These are phyloP conservation scores for Potentilla sterilis DNA, from an alignment of 306 rosid species.

Conservation along the genomic window DNA sequence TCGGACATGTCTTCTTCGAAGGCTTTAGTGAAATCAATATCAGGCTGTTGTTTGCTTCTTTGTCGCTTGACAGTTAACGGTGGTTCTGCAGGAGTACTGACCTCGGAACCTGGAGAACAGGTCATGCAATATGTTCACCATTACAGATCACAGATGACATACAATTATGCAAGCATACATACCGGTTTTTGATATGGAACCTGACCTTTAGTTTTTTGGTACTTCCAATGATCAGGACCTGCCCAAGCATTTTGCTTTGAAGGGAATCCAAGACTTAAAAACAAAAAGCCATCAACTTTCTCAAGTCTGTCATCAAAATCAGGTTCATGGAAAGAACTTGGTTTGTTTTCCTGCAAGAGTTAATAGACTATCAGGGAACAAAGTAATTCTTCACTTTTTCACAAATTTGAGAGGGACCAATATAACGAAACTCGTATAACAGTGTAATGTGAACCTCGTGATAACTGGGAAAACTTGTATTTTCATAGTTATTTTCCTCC, in stretches of 20 bases:
- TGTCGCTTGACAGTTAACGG: constrained; percentile 42
- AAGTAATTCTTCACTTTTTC: constrained; percentile 16
- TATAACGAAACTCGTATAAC: background rate
- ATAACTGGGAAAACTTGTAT: constrained; percentile 55
- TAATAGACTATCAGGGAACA: constrained; percentile 18
- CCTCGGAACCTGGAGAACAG: constrained; percentile 49
- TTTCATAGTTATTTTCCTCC: constrained; percentile 48
- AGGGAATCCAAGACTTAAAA: constrained; percentile 69
- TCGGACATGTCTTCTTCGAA: constrained; percentile 51
- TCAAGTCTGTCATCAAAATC: constrained; percentile 59
- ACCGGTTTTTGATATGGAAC: background rate
- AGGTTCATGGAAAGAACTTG: constrained; percentile 41
- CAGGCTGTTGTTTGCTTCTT: constrained; percentile 56
- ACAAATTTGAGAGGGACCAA: background rate
- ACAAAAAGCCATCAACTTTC: constrained; percentile 64
- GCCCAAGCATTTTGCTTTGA: constrained; percentile 92
- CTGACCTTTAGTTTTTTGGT: constrained; percentile 68
- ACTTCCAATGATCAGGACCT: constrained; percentile 98
- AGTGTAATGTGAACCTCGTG: constrained; percentile 52
- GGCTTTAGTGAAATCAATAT: constrained; percentile 62
- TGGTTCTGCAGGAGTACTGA: constrained; percentile 45
- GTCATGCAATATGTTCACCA: constrained; percentile 17
- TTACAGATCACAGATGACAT: background rate
- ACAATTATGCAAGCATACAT: background rate
- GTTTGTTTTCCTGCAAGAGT: constrained; percentile 57